Evolutionary conservation across 306 rosid species (phyloP).

Genomic region (Geum urbanum): DNA sequence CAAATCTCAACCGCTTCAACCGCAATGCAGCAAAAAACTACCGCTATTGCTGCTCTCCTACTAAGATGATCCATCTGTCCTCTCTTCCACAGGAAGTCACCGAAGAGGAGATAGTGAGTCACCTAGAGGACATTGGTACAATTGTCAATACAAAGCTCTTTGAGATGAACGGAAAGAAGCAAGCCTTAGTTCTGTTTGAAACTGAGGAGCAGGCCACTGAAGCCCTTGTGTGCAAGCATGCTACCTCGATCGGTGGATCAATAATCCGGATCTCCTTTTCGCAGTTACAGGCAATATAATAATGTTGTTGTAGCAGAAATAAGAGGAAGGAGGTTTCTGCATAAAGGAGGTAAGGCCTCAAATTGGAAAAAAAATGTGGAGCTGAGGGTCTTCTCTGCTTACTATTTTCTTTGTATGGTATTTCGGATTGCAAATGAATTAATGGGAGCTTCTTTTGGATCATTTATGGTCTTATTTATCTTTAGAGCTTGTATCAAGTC

Average conservation of each 20-base stretch:
- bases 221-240: conserved; percentile 97
- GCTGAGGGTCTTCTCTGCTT: conserved; percentile 40
- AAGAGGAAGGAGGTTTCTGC: conserved; percentile 38
- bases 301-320: conserved; percentile 21
- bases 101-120: conserved; percentile 78
- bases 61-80: conserved; percentile 90
- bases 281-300: conserved; percentile 73
- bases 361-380: conserved; percentile 45
- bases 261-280: conserved; percentile 89
- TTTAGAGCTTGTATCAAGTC: conserved; percentile 40
- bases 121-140: conserved; percentile 73
- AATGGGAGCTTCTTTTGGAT: conserved; percentile 34
- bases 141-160: conserved; percentile 76
- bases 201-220: conserved; percentile 95
- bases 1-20: conserved; percentile 95
- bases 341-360: conserved; percentile 45
- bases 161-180: conserved; percentile 99
- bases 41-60: conserved; percentile 95
- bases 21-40: conserved; percentile 99
- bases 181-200: conserved; percentile 82
- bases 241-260: conserved; percentile 69
- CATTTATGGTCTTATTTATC: conserved; percentile 31
- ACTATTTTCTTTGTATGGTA: conserved; percentile 49
- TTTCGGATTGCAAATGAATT: conserved; percentile 46
- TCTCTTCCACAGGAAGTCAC: conserved; percentile 83